Evolutionary conservation across 805 yeast genomes (phyloP).

Genomic region (Cyberlindnera xishuangbannaensis): DNA sequence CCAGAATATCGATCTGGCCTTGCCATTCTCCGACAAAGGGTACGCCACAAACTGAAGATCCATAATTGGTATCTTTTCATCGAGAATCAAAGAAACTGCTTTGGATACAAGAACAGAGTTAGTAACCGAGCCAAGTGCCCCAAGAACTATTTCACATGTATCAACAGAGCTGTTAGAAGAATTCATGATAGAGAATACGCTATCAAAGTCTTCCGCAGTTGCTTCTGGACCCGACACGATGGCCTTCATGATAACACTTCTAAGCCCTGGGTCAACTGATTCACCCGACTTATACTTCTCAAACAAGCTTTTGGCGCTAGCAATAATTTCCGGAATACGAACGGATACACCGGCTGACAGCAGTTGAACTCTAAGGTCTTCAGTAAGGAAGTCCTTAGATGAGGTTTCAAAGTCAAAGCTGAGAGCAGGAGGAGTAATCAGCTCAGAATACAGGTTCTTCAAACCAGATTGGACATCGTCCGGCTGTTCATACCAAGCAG

Average conservation of each 20-base stretch:
- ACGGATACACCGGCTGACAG: slow-evolving; percentile 52
- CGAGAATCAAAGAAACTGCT: slow-evolving; percentile 47
- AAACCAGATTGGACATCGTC: slow-evolving; percentile 40
- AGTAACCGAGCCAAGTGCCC: slow-evolving; percentile 57
- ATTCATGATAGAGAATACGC: slow-evolving; percentile 55
- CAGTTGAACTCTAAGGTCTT: slow-evolving; percentile 59
- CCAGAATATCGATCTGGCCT: slow-evolving; percentile 67
- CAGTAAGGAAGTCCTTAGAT: slow-evolving; percentile 50
- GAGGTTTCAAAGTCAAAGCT: slow-evolving; percentile 55
- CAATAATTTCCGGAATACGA: slow-evolving; percentile 40
- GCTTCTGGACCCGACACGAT: slow-evolving; percentile 59
- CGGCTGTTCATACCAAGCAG: slow-evolving; percentile 50
- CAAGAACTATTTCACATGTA: slow-evolving; percentile 62
- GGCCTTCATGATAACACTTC: slow-evolving; percentile 60
- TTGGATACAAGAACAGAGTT: slow-evolving; percentile 45
- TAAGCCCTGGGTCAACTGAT: slow-evolving; percentile 61
- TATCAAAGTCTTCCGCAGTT: slow-evolving; percentile 54
- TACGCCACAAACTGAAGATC: slow-evolving; percentile 71
- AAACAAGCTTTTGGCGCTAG: slow-evolving; percentile 39
- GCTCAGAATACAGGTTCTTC: slow-evolving; percentile 42
- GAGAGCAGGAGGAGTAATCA: slow-evolving; percentile 48
- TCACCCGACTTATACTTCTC: slow-evolving; percentile 42
- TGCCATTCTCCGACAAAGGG: slow-evolving; percentile 55
- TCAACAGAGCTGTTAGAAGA: slow-evolving; percentile 52
- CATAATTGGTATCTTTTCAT: slow-evolving; percentile 57